Evolutionary conservation across 2,329 filamentous ascomycete genomes (phyloP).

Genomic region (Fusarium bulbicola): DNA sequence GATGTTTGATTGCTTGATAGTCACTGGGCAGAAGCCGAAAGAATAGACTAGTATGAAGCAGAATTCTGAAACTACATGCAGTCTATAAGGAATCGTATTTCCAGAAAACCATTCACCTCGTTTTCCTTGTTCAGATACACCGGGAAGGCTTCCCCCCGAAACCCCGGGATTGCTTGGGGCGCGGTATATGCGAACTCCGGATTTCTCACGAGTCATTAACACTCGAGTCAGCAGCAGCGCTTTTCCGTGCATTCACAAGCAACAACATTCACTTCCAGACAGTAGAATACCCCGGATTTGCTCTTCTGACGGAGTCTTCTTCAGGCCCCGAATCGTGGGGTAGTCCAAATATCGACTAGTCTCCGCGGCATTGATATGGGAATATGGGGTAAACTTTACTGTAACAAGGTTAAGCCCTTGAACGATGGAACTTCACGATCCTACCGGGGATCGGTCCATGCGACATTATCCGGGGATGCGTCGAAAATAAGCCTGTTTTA

Average conservation of each 20-base stretch:
- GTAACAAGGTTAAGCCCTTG: neutral
- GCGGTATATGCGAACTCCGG: neutral
- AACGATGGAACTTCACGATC: neutral
- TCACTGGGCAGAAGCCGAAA: constrained; percentile 44
- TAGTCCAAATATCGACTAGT: constrained; percentile 8
- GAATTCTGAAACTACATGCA: rapidly evolving
- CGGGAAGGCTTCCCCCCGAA: too few relatives aligned
- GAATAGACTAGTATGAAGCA: neutral
- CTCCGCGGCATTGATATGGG: neutral
- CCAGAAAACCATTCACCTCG: rapidly evolving
- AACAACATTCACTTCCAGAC: rapidly evolving
- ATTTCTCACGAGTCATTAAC: neutral
- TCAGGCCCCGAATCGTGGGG: neutral
- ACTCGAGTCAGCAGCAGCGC: rapidly evolving
- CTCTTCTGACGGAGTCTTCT: neutral
- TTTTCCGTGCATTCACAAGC: rapidly evolving
- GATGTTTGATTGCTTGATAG: constrained; percentile 44
- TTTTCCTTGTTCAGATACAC: neutral
- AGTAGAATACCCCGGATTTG: neutral
- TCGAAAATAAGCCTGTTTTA: too few relatives aligned
- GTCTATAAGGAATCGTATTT: rapidly evolving
- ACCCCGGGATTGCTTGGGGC: neutral
- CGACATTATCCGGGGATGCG: neutral
- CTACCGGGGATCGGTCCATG: neutral
- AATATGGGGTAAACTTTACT: neutral